Evolutionary conservation across 2,329 filamentous ascomycete species (phyloP).

Genomic region (Fusarium bulbicola): DNA sequence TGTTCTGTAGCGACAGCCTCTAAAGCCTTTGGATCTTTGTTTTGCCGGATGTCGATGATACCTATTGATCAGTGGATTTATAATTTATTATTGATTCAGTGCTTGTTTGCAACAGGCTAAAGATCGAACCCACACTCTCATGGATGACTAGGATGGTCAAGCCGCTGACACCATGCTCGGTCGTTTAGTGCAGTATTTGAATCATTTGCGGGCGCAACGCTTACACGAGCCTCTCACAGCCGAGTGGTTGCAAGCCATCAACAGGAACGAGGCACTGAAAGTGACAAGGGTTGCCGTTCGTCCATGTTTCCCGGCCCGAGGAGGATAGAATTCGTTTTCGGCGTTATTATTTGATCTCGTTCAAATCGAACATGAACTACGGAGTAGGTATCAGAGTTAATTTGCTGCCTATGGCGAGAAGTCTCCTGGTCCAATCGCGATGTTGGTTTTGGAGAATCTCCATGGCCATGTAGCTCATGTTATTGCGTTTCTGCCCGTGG

Average conservation of each 20-base stretch:
- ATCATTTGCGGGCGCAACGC: constrained; percentile 43
- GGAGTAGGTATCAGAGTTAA: not conserved
- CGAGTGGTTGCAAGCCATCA: constrained; percentile 27
- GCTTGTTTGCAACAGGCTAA: constrained; percentile 24
- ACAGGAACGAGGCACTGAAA: constrained; percentile 23
- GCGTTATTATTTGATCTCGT: constrained; percentile 13
- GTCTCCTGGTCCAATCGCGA: not conserved
- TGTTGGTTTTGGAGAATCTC: not conserved
- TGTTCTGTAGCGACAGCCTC: not conserved
- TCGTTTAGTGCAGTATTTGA: constrained; percentile 37
- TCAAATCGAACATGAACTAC: not conserved
- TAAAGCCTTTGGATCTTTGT: constrained; percentile 27
- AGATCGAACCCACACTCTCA: constrained; percentile 26
- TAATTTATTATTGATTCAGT: not conserved
- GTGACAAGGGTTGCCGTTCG: constrained; percentile 22
- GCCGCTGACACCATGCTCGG: constrained; percentile 41
- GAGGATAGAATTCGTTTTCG: constrained; percentile 9
- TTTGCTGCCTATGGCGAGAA: not conserved
- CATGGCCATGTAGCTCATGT: not conserved
- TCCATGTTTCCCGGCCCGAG: constrained; percentile 26
- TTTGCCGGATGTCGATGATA: constrained; percentile 15
- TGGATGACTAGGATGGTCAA: constrained; percentile 20
- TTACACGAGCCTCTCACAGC: constrained; percentile 36
- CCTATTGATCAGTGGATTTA: constrained; percentile 10
- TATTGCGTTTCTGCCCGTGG: not conserved